Conservation (phyloP, 2,329 filamentous ascomycete genomes). For the Penicillium paneum region DNA sequence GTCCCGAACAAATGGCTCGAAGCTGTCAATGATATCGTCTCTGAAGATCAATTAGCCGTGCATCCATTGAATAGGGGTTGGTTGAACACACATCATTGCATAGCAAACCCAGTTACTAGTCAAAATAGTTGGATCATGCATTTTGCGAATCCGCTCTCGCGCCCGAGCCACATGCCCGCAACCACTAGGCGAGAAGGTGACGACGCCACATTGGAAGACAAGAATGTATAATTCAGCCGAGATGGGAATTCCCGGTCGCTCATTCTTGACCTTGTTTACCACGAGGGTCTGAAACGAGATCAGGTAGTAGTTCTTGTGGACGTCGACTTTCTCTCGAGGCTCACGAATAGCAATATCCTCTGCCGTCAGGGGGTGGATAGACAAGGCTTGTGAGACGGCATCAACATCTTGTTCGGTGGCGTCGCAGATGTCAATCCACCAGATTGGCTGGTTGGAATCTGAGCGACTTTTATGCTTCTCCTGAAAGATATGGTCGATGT, state of each 20-base stretch:
- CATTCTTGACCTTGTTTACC: conserved; percentile 62
- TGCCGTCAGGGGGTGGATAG: conserved; percentile 86
- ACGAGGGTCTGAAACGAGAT: conserved; percentile 90
- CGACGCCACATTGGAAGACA: conserved; percentile 86
- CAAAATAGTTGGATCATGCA: conserved; percentile 87
- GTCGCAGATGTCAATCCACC: conserved; percentile 93
- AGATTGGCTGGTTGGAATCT: conserved; percentile 52
- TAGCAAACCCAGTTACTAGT: conserved; percentile 99
- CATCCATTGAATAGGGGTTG: not conserved
- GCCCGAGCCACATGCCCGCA: conserved; percentile 83
- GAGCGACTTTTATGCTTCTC: conserved; percentile 11
- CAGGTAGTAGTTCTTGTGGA: conserved; percentile 96
- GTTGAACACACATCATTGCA: conserved; percentile 72
- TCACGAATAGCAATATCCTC: conserved; percentile 95
- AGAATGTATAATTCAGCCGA: conserved; percentile 93
- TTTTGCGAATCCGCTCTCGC: conserved; percentile 77
- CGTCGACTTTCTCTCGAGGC: conserved; percentile 92
- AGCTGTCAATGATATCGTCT: conserved; percentile 94
- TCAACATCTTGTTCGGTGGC: conserved; percentile 82
- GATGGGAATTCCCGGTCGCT: conserved; percentile 71
- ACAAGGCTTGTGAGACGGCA: conserved; percentile 83
- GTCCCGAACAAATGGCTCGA: conserved; percentile 78
- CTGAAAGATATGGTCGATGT: conserved; percentile 14
- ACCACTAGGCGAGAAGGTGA: conserved; percentile 87
- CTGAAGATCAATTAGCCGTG: conserved; percentile 39